These are phyloP conservation scores for Morella rubra DNA, from an alignment of 306 rosid genomes.

Conservation along the genomic window DNA sequence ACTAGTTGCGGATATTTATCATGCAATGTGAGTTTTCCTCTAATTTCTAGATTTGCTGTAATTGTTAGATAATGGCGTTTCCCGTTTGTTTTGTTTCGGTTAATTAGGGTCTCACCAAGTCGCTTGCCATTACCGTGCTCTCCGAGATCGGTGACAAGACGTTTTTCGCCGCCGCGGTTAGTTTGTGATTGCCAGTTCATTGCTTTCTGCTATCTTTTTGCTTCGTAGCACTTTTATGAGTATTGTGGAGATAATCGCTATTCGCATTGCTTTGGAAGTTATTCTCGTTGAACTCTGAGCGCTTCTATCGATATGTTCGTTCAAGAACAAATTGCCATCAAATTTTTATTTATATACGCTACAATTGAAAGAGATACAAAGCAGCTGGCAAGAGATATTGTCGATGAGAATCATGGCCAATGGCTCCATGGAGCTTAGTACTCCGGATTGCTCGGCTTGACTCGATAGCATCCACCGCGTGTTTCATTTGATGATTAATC, in stretches of 20 bases:
- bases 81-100: neutral
- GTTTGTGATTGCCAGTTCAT: conserved; percentile 13
- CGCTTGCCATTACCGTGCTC: conserved; percentile 90
- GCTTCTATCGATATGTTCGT: neutral
- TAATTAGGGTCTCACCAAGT: conserved; percentile 83
- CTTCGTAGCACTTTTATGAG: neutral
- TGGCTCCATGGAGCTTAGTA: neutral
- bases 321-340: neutral
- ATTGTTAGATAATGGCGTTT: neutral
- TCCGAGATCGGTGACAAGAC: conserved; percentile 99
- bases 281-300: neutral
- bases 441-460: neutral
- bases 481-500: neutral
- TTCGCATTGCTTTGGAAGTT: neutral
- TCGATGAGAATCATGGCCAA: neutral
- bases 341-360: neutral
- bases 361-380: neutral
- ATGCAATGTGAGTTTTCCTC: neutral
- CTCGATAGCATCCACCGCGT: neutral
- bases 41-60: neutral
- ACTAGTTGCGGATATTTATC: neutral
- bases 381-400: neutral
- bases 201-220: neutral
- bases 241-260: neutral
- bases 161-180: conserved; percentile 96